Percentiles rank a stretch among this genome's conserved stretches.
phyloP scores from a whole-genome alignment of 192 early-diverging fungal species.

The Coemansia sp. region DNA sequence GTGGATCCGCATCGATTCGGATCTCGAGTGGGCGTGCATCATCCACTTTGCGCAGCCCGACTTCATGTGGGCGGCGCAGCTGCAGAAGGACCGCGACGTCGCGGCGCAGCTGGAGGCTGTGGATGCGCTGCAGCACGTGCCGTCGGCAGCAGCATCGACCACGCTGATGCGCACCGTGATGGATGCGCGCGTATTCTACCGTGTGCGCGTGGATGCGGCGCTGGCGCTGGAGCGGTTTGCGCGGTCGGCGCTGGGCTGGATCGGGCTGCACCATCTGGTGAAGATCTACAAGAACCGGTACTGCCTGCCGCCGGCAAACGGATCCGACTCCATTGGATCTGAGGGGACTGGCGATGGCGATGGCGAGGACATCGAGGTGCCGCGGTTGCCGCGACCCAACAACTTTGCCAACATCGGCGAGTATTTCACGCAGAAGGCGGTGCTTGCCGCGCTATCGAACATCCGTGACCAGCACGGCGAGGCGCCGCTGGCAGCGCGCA shows the following conservation, averaged over 20 bases:
- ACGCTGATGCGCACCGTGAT: slow-evolving; percentile 74
- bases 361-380: slow-evolving; percentile 15
- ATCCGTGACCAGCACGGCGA: slow-evolving; percentile 65
- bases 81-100: slow-evolving; percentile 88
- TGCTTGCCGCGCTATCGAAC: slow-evolving; percentile 71
- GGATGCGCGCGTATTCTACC: slow-evolving; percentile 81
- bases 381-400: slow-evolving; percentile 78
- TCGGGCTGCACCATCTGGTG: slow-evolving; percentile 71
- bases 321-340: slow-evolving; percentile 9
- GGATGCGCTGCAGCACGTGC: slow-evolving; percentile 62
- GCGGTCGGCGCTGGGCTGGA: slow-evolving; percentile 58
- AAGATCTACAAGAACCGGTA: slow-evolving; percentile 75
- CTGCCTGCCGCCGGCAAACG: slow-evolving; percentile 57
- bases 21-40: slow-evolving; percentile 89
- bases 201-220: slow-evolving; percentile 82
- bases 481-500: slow-evolving; percentile 62
- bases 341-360: neutral
- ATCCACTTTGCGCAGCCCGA: slow-evolving; percentile 86
- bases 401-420: slow-evolving; percentile 85
- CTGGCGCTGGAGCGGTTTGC: slow-evolving; percentile 68
- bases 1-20: slow-evolving; percentile 95
- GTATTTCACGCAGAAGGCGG: slow-evolving; percentile 90
- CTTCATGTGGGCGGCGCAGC: slow-evolving; percentile 95
- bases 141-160: slow-evolving; percentile 67
- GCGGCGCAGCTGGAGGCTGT: slow-evolving; percentile 90